These are phyloP conservation scores for Nakaseomyces uthaithaninus DNA, from an alignment of 1,139 yeast species.

Conservation along the genomic window DNA sequence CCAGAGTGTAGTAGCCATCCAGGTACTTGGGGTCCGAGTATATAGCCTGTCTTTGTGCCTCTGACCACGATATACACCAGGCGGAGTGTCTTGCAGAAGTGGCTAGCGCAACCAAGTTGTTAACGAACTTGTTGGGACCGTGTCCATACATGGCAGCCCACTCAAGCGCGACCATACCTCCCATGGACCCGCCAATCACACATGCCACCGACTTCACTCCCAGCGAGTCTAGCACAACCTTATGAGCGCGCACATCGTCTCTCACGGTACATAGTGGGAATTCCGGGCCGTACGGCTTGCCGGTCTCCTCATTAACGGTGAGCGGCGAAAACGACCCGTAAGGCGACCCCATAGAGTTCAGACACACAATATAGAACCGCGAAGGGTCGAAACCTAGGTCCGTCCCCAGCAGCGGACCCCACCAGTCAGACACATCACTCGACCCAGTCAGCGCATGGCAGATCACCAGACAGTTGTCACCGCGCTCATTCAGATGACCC, in stretches of 20 bases:
- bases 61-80: conserved; percentile 99
- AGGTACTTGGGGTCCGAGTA: conserved; percentile 87
- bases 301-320: conserved; percentile 63
- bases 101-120: conserved; percentile 72
- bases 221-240: conserved; percentile 58
- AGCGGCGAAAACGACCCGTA: conserved; percentile 94
- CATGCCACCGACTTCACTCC: conserved; percentile 72
- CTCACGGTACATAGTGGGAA: conserved; percentile 88
- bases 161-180: conserved; percentile 95
- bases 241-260: conserved; percentile 83
- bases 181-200: conserved; percentile 97
- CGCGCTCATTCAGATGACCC: conserved; percentile 66
- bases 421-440: conserved; percentile 93
- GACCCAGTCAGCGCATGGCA: conserved; percentile 97
- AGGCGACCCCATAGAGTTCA: conserved; percentile 90
- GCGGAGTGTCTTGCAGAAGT: conserved; percentile 94
- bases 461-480: conserved; percentile 71
- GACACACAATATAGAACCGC: conserved; percentile 73
- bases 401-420: conserved; percentile 92
- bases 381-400: conserved; percentile 87
- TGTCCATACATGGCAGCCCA: conserved; percentile 63
- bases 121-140: conserved; percentile 47
- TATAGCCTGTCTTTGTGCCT: conserved; percentile 92
- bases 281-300: conserved; percentile 80
- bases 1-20: conserved; percentile 74